Percentiles rank a stretch among this genome's conserved stretches.
These are phyloP conservation scores for Saturnispora galanensis DNA, from an alignment of 805 yeast genomes.

Conservation along the genomic window DNA sequence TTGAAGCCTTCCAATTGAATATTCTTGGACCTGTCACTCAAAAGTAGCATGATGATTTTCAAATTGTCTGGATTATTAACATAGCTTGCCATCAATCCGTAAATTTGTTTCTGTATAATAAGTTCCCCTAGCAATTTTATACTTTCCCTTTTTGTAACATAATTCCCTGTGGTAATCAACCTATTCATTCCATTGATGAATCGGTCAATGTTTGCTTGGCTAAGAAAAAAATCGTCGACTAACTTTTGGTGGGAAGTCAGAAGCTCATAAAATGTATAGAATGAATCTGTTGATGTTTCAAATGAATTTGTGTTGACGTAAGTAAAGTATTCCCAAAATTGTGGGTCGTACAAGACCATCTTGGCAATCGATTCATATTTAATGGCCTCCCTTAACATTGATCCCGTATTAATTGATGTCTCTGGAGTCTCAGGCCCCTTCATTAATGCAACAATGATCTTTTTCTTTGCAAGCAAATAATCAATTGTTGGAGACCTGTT, in stretches of 20 bases:
- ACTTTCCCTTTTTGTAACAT: slow-evolving; percentile 89
- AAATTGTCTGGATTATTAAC: slow-evolving; percentile 75
- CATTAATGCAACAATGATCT: slow-evolving; percentile 51
- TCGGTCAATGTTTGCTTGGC: slow-evolving; percentile 34
- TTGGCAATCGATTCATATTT: slow-evolving; percentile 63
- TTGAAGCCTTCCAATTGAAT: slow-evolving; percentile 87
- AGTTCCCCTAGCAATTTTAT: slow-evolving; percentile 65
- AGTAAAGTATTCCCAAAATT: slow-evolving; percentile 75
- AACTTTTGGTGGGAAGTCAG: slow-evolving; percentile 60
- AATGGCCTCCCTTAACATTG: slow-evolving; percentile 75
- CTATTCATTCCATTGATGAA: slow-evolving; percentile 59
- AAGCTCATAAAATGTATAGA: slow-evolving; percentile 63
- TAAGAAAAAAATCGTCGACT: slow-evolving; percentile 59
- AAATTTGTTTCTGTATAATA: slow-evolving; percentile 62
- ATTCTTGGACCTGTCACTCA: slow-evolving; percentile 84
- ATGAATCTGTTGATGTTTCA: slow-evolving; percentile 86
- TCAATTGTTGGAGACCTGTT: slow-evolving; percentile 80
- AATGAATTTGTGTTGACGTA: slow-evolving; percentile 70
- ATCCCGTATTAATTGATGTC: slow-evolving; percentile 62
- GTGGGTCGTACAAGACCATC: slow-evolving; percentile 46
- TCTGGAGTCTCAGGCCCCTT: slow-evolving; percentile 69
- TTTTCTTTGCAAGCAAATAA: slow-evolving; percentile 59
- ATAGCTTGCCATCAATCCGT: slow-evolving; percentile 61
- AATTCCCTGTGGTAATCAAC: slow-evolving; percentile 66
- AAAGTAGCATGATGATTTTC: slow-evolving; percentile 74